Base-by-base conservation (phyloP, 306 rosid species). In the Ormosia emarginata region DNA sequence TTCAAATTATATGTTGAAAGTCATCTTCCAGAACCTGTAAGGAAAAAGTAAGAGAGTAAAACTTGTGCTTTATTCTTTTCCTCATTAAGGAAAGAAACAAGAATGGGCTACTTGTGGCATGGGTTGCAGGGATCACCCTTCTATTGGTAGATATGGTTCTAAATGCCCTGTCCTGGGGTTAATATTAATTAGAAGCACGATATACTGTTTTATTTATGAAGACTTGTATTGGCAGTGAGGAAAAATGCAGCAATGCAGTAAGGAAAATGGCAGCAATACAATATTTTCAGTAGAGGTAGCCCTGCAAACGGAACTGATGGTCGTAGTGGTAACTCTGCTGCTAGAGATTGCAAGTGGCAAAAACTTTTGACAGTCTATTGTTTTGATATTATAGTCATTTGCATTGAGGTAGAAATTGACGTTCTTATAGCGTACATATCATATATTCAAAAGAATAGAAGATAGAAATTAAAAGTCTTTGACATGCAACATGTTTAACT, bases 181-280 rank as follows among this genome's bases (percentile, higher is more conserved):
- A 43, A 43, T 43, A 9, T 32, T 53, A 7, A 62, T 43, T 49
- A 39, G 62, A 46, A 81, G 39, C 67, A 76, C 50, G 2, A 34
- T 62, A 39, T 43, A 55, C 18, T 59, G 82, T 77, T 59, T 59
- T 40, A 61, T 62, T 82, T 14, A 59, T 34, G 36, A 8, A 49
- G 59, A 11, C 3, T 32, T 61, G 2, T 11, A 39, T 78, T 78
- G 61, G 82, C 82, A 83, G 69, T 46, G 13, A 77, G 52, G 63
- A 63, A 66, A 70, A 70, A 68, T 69, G 74, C 36, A 70, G 49
- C 32, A 24, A 2, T 67, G 56, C 56, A 69, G 69, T 46, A 8
- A 77, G 52, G 63, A 63, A 66, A 70, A 70, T 76, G 75, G 74
- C 36, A 70, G 49, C 32, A 24, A 2, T 67, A 56, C 56, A 69